Evolutionary conservation across 345 rosid genomes (phyloP).

Genomic region (Hypericum perforatum): DNA sequence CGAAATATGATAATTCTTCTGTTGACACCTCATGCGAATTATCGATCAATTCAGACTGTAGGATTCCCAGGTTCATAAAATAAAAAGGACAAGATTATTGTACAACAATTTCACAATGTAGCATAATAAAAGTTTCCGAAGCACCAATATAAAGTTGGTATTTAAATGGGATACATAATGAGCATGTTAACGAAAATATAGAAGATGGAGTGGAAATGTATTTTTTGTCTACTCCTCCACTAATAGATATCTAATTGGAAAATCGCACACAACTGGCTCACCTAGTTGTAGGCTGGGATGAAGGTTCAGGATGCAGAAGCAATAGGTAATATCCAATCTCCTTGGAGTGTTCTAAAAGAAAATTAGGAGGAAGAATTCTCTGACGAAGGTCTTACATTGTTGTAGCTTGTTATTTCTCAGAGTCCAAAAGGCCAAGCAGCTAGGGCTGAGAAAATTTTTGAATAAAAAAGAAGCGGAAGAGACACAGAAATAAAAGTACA

Average conservation of each 20-base stretch:
- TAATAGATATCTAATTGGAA: no score
- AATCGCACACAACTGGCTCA: slow-evolving; percentile 3
- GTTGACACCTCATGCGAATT: neutral
- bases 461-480: no score
- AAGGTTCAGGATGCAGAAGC: slow-evolving; percentile 74
- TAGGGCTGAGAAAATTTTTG: no score
- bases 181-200: no score
- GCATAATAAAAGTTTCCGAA: no score
- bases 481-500: no score
- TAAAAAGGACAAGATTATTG: neutral
- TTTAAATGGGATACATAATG: no score
- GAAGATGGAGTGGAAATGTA: no score
- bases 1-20: neutral
- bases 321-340: slow-evolving; percentile 82
- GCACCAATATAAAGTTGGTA: no score
- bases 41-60: slow-evolving; percentile 12
- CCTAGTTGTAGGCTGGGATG: slow-evolving; percentile 73
- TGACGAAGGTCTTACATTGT: slow-evolving; percentile 49
- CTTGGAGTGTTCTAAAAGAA: slow-evolving; percentile 48
- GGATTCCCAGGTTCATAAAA: slow-evolving; percentile 12
- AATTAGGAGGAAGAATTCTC: slow-evolving; percentile 51
- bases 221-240: no score
- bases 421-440: slow-evolving; percentile 50
- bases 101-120: no score
- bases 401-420: slow-evolving; percentile 37